phyloP scores from a whole-genome alignment of 177 flowering plant species.

The Vitis hybrid region DNA sequence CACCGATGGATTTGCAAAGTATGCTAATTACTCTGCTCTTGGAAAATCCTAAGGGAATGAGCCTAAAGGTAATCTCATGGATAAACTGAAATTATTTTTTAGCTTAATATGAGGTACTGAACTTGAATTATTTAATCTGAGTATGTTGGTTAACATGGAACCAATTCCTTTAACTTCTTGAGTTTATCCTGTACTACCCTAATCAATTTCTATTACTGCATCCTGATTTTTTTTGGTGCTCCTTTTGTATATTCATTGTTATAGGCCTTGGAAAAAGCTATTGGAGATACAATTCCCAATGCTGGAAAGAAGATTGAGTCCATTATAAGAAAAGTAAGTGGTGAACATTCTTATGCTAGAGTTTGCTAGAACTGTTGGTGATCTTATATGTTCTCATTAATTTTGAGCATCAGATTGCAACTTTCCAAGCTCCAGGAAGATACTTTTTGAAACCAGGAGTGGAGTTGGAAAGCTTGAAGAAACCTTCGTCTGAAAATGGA shows the following conservation, averaged over 20 bases:
- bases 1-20: constrained; percentile 57
- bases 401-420: constrained; percentile 79
- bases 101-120: not conserved
- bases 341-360: constrained; percentile 7
- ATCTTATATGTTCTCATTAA: constrained; percentile 24
- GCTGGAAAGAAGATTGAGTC: constrained; percentile 63
- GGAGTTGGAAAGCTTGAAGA: constrained; percentile 64
- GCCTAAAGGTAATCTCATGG: constrained; percentile 56
- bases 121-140: not conserved
- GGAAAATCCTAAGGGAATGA: constrained; percentile 86
- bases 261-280: constrained; percentile 80
- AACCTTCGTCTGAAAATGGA: constrained; percentile 58
- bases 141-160: not conserved
- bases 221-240: not conserved
- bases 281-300: constrained; percentile 68
- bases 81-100: not conserved
- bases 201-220: not conserved
- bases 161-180: not conserved
- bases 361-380: constrained; percentile 5
- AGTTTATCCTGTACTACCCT: not conserved
- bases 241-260: not conserved
- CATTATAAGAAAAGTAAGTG: constrained; percentile 67
- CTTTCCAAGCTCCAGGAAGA: constrained; percentile 77
- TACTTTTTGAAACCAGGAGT: constrained; percentile 68
- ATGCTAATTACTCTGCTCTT: constrained; percentile 54